Base-by-base conservation (phyloP, 352 stramenopile species). In the Globisporangium acanthophoron region DNA sequence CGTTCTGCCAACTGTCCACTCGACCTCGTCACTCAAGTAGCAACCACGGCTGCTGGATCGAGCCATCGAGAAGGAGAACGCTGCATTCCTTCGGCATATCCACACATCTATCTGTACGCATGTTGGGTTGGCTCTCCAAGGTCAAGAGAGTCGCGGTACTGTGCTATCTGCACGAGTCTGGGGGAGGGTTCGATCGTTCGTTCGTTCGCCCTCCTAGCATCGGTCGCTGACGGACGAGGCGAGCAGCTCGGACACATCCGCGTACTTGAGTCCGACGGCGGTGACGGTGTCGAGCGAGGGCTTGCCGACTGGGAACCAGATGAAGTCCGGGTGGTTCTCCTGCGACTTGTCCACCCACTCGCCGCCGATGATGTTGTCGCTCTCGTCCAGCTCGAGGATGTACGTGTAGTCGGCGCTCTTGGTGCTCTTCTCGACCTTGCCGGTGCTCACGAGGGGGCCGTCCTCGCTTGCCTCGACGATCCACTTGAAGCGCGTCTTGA, bases 191-290 rank as follows among this genome's bases (percentile, higher is more conserved):
- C 6, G 8, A 39, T 8, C 33, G 33, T 39, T 43, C 12, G 35
- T 12, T 40, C 11, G 35, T 7, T 18, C 21, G 2, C n/a, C 13
- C 5, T 9, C 18, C 33, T 45, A 62, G 47, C 56, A 62, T 6
- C 47, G 12, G 8, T 47, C 56, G 21, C 21, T 56, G 21, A 62
- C 15, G 2, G 56, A 62, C 27, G 56, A 50, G 2, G 39, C 51
- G 39, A 62, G 56, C 13, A 57, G 62, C 37, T 65, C 56, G 20
- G 73, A 59, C 35, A 84, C 71, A 49, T 84, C 70, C 3, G 47
- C 40, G 53, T 84, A 84, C 21, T 67, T 61, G 24, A 84, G 63
- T 21, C 74, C 71, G n/a, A 81, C 65, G 7, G 57, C 58, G 11
- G 74, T 83, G 45, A 70, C 53, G 11, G 69, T 69, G 20, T 60